phyloP scores from a whole-genome alignment of 129 eudicot species.

The Centrapalus pauciflorus region DNA sequence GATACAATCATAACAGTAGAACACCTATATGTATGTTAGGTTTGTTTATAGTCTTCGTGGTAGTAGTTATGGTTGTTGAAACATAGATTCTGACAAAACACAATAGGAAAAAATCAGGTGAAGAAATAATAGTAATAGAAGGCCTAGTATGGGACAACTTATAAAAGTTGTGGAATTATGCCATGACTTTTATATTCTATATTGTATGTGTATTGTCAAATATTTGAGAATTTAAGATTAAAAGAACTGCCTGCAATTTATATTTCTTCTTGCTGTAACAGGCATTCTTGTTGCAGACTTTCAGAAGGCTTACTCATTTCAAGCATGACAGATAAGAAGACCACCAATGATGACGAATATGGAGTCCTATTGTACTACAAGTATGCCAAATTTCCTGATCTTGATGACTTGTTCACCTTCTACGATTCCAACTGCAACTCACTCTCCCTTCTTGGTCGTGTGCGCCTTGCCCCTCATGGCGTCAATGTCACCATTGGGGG shows the following conservation, averaged over 20 bases:
- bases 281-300: conserved; percentile 9
- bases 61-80: too few species aligned
- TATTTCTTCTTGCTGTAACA: conserved; percentile 2
- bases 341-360: conserved; percentile 24
- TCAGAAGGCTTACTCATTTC: neutral
- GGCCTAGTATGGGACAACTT: too few species aligned
- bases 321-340: conserved; percentile 39
- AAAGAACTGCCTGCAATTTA: neutral
- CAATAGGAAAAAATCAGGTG: too few species aligned
- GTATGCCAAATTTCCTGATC: conserved; percentile 57
- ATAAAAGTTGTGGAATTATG: too few species aligned
- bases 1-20: too few species aligned
- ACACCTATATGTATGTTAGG: too few species aligned
- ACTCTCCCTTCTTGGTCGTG: conserved; percentile 83
- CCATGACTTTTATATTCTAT: too few species aligned
- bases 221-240: neutral
- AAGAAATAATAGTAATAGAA: too few species aligned
- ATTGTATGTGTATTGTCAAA: too few species aligned
- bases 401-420: conserved; percentile 53
- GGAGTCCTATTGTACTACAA: conserved; percentile 78
- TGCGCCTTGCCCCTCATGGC: conserved; percentile 78
- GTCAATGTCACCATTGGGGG: conserved; percentile 96
- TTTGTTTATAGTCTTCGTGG: too few species aligned
- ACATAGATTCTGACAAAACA: too few species aligned
- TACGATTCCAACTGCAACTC: conserved; percentile 59